These are phyloP conservation scores for Drosera spatulata DNA, from an alignment of 179 eudicot species.

Conservation along the genomic window DNA sequence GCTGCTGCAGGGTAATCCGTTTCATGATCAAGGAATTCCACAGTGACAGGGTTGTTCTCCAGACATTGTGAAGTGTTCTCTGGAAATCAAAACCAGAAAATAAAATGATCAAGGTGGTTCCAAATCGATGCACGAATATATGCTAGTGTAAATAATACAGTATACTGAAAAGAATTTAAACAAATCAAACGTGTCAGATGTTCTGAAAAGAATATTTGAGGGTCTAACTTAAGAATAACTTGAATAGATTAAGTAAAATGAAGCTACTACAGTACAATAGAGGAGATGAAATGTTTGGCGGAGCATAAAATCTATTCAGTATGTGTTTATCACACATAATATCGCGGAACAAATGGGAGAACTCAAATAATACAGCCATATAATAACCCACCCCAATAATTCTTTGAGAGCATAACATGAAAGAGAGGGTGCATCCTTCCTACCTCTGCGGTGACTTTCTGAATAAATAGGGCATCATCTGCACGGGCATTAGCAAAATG, in stretches of 20 bases:
- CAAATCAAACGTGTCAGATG: no score
- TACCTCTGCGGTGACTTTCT: conserved; percentile 68
- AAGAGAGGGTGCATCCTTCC: neutral
- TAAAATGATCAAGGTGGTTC: neutral
- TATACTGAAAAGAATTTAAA: neutral
- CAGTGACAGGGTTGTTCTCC: conserved; percentile 59
- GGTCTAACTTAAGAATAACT: no score
- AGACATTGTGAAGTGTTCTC: conserved; percentile 58
- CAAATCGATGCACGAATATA: neutral
- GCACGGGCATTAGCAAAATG: conserved; percentile 74
- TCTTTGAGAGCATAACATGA: neutral
- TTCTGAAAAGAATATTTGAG: no score
- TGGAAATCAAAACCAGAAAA: conserved; percentile 12
- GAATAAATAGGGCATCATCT: conserved; percentile 36
- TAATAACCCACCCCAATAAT: neutral
- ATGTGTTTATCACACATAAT: no score
- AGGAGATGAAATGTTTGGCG: no score
- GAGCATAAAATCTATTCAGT: no score
- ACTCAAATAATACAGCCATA: neutral
- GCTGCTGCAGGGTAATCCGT: conserved; percentile 49
- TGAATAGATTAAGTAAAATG: no score
- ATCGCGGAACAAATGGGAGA: neutral
- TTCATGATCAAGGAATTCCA: conserved; percentile 49
- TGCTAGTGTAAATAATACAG: neutral
- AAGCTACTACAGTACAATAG: no score